Evolutionary conservation across 1,284 basidiomycete genomes (phyloP), one percentile per base, ranked within the genome.

Genomic region (Kwoniella shivajii): DNA sequence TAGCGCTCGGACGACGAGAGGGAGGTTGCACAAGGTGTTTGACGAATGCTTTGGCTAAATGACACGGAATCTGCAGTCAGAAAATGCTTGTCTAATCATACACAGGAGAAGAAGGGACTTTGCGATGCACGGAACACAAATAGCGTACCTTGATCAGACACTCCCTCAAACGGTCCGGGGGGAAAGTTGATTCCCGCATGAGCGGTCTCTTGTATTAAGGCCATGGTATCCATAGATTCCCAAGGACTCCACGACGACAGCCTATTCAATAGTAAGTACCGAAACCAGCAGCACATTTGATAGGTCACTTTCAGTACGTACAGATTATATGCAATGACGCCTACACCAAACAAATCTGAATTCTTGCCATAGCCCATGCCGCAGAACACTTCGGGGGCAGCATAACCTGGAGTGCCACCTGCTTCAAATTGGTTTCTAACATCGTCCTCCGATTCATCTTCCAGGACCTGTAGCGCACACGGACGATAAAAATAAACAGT

Each of bases 311-410:
- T 18, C 6, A 13, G 33, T 13, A 39, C 53, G 10, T 24, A 55
- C 53, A 55, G 31, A 22, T 55, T 55, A 26, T 55, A 55, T 1
- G 24, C 34, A 11, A 49, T 55, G 11, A 55, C 53, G 6, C 53
- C 53, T 13, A 37, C 53, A 27, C 53, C 53, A 33, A 55, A 55
- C 14, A 55, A n/a, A 39, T 55, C 53, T 14, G 53, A 55, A 26
- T 55, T 55, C 31, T 55, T 55, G 14, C 53, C 53, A 37, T 55
- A 55, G 24, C 53, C 53, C 5, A 26, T 49, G 3, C 53, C 53
- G 34, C 53, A 55, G 24, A 55, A 55, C 16, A 55, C 45, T 26
- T 55, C 53, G 1, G 53, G 53, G 16, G 53, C 53, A 6, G 53
- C 53, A 30, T 55, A 55, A 5, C 53, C 53, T 20, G 53, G 53